These are phyloP conservation scores for Candida piceae DNA, from an alignment of 805 yeast species.

Conservation along the genomic window DNA sequence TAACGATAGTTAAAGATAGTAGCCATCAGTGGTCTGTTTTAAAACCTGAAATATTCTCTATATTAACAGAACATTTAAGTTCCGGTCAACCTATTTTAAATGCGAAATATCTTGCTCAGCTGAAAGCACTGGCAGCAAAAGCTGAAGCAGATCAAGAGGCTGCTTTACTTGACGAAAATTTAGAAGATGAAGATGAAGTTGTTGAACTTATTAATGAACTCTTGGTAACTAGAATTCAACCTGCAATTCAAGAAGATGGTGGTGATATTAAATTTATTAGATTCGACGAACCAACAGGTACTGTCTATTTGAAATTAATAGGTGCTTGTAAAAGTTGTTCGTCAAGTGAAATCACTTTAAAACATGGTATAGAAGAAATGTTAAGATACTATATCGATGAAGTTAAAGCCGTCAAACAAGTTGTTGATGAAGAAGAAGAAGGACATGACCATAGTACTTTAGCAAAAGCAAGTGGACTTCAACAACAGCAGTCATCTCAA, in stretches of 20 bases:
- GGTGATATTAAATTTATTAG: constrained; percentile 91
- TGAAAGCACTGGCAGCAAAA: constrained; percentile 34
- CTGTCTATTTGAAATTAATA: constrained; percentile 79
- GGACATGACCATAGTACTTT: constrained; percentile 17
- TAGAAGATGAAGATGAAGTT: constrained; percentile 75
- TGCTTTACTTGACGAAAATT: constrained; percentile 39
- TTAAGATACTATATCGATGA: constrained; percentile 95
- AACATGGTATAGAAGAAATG: constrained; percentile 97
- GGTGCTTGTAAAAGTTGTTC: constrained; percentile 98
- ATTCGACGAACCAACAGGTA: constrained; percentile 80
- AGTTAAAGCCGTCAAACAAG: constrained; percentile 82
- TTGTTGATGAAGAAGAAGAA: constrained; percentile 57
- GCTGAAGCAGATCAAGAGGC: constrained; percentile 32
- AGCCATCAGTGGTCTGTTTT: constrained; percentile 46
- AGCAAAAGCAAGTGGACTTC: background rate
- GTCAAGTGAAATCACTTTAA: constrained; percentile 83
- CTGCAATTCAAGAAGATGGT: constrained; percentile 98
- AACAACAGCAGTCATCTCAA: background rate
- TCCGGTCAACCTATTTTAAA: constrained; percentile 54
- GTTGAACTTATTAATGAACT: constrained; percentile 88
- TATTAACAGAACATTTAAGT: constrained; percentile 49
- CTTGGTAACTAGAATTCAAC: constrained; percentile 90
- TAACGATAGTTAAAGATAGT: constrained; percentile 65
- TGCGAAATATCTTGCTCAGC: constrained; percentile 27
- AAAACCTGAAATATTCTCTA: constrained; percentile 62